Base-by-base conservation (phyloP, 768 basidiomycete genomes). In the Astraeus odoratus region DNA sequence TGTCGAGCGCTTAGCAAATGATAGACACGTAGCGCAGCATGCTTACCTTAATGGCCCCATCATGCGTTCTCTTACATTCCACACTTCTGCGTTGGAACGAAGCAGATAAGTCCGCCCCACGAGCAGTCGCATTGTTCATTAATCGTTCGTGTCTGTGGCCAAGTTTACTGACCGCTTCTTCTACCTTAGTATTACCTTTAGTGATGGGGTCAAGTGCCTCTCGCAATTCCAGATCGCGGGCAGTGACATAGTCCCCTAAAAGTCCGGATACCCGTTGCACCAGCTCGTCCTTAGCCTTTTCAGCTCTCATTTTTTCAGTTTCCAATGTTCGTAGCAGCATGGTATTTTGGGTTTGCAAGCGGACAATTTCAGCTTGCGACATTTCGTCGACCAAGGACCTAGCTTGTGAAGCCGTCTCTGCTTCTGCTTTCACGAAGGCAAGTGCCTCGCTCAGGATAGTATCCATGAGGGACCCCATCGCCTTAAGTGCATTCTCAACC, bases 261-360 rank as follows among this genome's bases (percentile, higher is more conserved):
- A 93, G 70, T 3, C 70, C 70, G 1, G 86, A 84, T 40, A 95
- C 73, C 30, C 81, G 82, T 33, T 83, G 75, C n/a, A 93, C 63
- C 10, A 95, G 61, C 31, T 86, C 83, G 33, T 81, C 79, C 47
- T 80, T 84, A 1, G 85, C 77, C 39, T 73, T 76, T 20, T 83
- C 78, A 0, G 83, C 75, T 48, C 79, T 83, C 12, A 60, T 57
- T 58, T 77, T 78, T 60, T 95, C 89, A 13, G 74, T 63, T 49
- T 79, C 76, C 10, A 94, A 67, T 52, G 88, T 65, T 34, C 70
- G 69, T 6, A 66, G 63, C 33, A 96, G 70, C 8, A 73, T 64
- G 23, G 71, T 69, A 57, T 94, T 95, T 60, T 94, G 89, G 43
- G 75, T 69, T 51, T 75, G 75, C 18, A 93, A 69, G 19, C 78